A percentile compares a stretch with the other conserved stretches of the same genome.
Conservation (phyloP, 208 protist species). For the Wallacemonas sp. region DNA sequence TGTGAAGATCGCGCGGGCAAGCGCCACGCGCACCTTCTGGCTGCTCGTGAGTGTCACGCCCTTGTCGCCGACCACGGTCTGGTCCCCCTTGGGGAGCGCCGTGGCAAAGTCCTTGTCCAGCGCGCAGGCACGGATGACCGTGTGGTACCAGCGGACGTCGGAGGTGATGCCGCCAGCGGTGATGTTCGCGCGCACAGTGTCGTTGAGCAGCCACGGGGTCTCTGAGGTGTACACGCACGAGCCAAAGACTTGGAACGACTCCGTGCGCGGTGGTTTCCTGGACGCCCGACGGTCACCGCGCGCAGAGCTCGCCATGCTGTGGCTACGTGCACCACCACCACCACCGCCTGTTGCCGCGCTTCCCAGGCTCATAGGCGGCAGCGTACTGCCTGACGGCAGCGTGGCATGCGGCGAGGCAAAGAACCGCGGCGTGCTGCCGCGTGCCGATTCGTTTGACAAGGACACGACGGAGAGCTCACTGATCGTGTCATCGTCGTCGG, state of each 20-base stretch:
- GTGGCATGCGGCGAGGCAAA: constrained; percentile 14
- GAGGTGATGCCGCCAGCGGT: constrained; percentile 49
- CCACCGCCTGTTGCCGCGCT: not conserved
- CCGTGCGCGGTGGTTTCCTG: constrained; percentile 25
- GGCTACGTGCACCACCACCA: constrained; percentile 9
- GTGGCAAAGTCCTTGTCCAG: constrained; percentile 75
- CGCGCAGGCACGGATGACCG: constrained; percentile 59
- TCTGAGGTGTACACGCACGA: constrained; percentile 77
- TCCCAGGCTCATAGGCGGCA: not conserved
- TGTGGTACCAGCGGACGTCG: constrained; percentile 63
- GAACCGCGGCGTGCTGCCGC: constrained; percentile 17
- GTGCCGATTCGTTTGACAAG: not conserved
- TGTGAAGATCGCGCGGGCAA: constrained; percentile 84
- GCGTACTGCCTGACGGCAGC: no score
- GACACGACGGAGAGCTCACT: constrained; percentile 39
- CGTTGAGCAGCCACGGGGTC: constrained; percentile 88
- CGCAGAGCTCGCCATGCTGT: constrained; percentile 20
- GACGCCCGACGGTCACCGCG: not conserved
- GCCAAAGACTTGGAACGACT: constrained; percentile 68
- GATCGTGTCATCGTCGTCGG: constrained; percentile 18
- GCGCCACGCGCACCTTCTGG: constrained; percentile 70
- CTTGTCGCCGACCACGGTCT: constrained; percentile 83
- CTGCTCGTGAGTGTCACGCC: constrained; percentile 71
- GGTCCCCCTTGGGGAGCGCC: constrained; percentile 74
- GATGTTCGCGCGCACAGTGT: constrained; percentile 95